Base-by-base conservation (phyloP, 2,329 filamentous ascomycete genomes). In the Didymella pomorum region DNA sequence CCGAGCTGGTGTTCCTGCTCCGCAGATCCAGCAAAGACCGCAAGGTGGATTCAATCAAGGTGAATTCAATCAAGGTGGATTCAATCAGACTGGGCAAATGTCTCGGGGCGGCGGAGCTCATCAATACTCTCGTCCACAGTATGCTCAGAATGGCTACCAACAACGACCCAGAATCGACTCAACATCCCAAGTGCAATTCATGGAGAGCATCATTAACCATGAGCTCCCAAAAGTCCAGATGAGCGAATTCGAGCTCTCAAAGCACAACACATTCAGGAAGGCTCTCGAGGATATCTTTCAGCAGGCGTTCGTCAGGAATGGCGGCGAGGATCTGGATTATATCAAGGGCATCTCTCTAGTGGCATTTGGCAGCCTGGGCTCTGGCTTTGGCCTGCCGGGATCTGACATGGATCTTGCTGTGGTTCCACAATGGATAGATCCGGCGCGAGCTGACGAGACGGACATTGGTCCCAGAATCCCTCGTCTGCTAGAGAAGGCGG, bases 381-480 rank as follows among this genome's bases (percentile, higher is more conserved):
- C 92, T 12, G 93, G 93, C 0, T 96, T 96, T 77, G 93, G 91
- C 3, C 92, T 91, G 11, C 90, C 90, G 68, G 87, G 87, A n/a
- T 94, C 93, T 1, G 93, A 97, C 70, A 92, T 97, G 89, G 93
- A 97, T 75, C 84, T 97, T 28, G 90, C 89, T 9, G 84, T 96
- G 31, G 80, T 95, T 5, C 89, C 90, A 1, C 86, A 85, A 3
- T 77, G 83, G 72, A 70, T 65, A 45, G 63, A 72, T 43, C 42
- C 60, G 28, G 44, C 61, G 10, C 62, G 58, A 33, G 48, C 55
- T 54, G 54, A 66, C 14, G 66, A 71, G 11, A 70, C 72, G 50
- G 65, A 72, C 47, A 89, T 89, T 1, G 71, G 76, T 20, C 78
- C 83, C 43, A 80, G 84, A 1, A 87, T 95, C 54, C 92, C 92